phyloP scores from a whole-genome alignment of 306 rosid species.

The Albizia julibrissin region DNA sequence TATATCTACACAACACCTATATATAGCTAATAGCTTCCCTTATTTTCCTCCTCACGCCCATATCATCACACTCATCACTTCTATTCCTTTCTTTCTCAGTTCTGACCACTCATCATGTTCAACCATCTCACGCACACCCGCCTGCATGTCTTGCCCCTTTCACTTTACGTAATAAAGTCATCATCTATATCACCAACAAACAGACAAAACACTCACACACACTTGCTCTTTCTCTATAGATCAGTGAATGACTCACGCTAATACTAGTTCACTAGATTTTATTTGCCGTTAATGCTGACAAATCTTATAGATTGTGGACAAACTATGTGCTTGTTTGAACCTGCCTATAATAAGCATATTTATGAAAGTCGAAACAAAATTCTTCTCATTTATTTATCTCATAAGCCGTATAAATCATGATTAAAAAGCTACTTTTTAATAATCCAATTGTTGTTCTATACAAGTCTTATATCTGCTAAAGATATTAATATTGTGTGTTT shows the following conservation, averaged over 20 bases:
- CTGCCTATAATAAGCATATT: no score
- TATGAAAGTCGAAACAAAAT: no score
- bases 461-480: no score
- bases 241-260: conserved; percentile 14
- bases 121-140: conserved; percentile 46
- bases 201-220: conserved; percentile 16
- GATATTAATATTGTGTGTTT: neutral
- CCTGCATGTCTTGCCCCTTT: conserved; percentile 90
- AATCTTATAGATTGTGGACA: conserved; percentile 20
- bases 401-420: no score
- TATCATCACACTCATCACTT: neutral
- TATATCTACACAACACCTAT: neutral
- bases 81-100: conserved; percentile 5
- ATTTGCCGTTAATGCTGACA: neutral
- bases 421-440: no score
- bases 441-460: no score
- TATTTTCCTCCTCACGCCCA: conserved; percentile 3
- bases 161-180: conserved; percentile 55
- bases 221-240: neutral
- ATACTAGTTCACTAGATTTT: neutral
- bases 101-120: conserved; percentile 58
- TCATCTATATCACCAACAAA: neutral
- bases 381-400: no score
- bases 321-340: no score
- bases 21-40: conserved; percentile 26